Base-by-base conservation (phyloP, 1,284 basidiomycete species). In the Spongiforma sp. region DNA sequence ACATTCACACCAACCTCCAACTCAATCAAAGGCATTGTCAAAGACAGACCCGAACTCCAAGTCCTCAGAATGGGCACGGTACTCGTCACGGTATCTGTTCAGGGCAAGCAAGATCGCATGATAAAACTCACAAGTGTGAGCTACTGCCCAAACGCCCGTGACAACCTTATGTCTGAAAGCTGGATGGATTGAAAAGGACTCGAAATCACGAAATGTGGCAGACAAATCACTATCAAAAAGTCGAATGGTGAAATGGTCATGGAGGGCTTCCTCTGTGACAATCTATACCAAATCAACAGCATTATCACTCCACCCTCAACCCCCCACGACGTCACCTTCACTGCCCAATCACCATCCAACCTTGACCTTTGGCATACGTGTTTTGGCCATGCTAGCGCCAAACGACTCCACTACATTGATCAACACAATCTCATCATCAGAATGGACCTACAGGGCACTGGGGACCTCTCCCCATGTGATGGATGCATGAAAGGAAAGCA, bases 81-180 rank as follows among this genome's bases (percentile, higher is more conserved):
- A 24, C 24, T 68, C 0, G 8, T 68, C 2, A 61, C 7, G 2
- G 62, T 68, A 17, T 64, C 62, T 0, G 33, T 66, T 17, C 32
- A 33, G 4, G 66, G 50, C n/a, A 34, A 11, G 56, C 12, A 1
- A 1, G 48, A 66, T 26, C n/a, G 5, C 4, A 64, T 21, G 1
- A 60, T 69, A 30, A 69, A 65, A n/a, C 48, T 68, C 14, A 3
- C 36, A 0, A 43, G 68, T 36, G 57, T 69, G 0, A 68, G 62
- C 61, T 69, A 68, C 56, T 68, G 62, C 37, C 61, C 64, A 2
- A 64, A 69, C 5, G 50, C 64, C 11, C 21, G 3, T 1, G 50
- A 68, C 28, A 69, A 69, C 7, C 32, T 68, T 1, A 59, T 69
- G 30, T 69, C 48, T 1, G 64, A 66, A 8, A 69, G 68, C 26